These are phyloP conservation scores for Dissoconium aciculare DNA, from an alignment of 2,329 filamentous ascomycete genomes.

Conservation along the genomic window DNA sequence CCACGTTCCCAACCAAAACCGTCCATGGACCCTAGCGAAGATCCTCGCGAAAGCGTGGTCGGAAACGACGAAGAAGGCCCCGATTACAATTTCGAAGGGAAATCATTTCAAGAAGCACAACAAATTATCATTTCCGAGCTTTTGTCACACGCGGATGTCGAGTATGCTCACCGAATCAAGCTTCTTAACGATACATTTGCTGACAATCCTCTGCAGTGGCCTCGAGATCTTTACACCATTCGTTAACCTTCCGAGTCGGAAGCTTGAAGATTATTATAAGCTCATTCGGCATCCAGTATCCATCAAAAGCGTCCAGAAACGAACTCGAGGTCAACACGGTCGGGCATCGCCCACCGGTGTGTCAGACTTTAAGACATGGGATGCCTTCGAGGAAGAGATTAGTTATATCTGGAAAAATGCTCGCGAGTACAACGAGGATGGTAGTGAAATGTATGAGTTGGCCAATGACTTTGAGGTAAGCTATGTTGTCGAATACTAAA, in stretches of 20 bases:
- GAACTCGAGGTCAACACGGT: constrained; percentile 57
- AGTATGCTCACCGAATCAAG: constrained; percentile 35
- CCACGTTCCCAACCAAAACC: constrained; percentile 14
- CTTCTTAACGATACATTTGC: not conserved
- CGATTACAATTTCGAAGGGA: constrained; percentile 46
- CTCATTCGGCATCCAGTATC: constrained; percentile 70
- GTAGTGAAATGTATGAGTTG: constrained; percentile 65
- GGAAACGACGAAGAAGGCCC: constrained; percentile 9
- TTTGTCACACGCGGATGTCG: constrained; percentile 49
- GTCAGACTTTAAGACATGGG: constrained; percentile 70
- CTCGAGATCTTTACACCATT: constrained; percentile 61
- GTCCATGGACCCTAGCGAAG: constrained; percentile 9
- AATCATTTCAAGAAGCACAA: constrained; percentile 71
- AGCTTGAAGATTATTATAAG: constrained; percentile 72
- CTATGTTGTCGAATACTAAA: constrained; percentile 2
- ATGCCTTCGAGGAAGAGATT: constrained; percentile 62
- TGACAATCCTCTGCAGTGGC: constrained; percentile 29
- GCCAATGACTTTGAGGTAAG: constrained; percentile 65
- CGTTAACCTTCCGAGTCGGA: constrained; percentile 58
- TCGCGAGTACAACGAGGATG: constrained; percentile 80
- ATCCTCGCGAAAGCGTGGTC: constrained; percentile 7
- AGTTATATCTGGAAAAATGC: constrained; percentile 79
- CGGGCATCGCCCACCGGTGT: constrained; percentile 44
- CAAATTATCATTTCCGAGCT: constrained; percentile 70
- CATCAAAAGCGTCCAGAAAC: constrained; percentile 61